Evolutionary conservation across 2,329 filamentous ascomycete species (phyloP), one percentile per base, ranked within the genome.

Genomic region (Thielaviopsis musarum): DNA sequence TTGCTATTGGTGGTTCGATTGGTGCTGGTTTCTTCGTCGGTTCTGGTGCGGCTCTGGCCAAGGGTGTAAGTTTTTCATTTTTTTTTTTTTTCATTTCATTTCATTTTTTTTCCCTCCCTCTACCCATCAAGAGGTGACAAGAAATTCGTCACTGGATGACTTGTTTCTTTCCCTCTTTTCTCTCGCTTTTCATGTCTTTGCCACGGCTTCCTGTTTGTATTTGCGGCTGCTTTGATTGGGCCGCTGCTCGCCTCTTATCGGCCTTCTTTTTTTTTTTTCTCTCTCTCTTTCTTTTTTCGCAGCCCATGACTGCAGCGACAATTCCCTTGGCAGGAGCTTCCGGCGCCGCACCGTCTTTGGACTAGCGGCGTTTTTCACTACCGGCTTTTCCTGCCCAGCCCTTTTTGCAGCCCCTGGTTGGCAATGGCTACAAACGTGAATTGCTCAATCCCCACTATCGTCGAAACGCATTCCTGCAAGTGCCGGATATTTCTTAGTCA

Each of bases 11-110:
- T 66, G 79, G 79, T 61, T 80, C 78, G 34, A 82, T 82, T 59
- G 79, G 79, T 68, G 79, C 79, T 67, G 79, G 79, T 71, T 80
- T 82, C 72, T 82, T 82, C 68, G 79, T 82, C 66, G 78, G 79
- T 65, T 80, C 78, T 41, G 79, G 79, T 64, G 67, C 70, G 64
- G 79, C 79, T 54, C 69, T 82, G n/a, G 66, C 66, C 63, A 74
- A 70, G 60, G 79, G 79, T 70, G 76, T 74, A 70, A 67, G 73
- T 70, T 51, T 41, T 49, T 17, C 21, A 15, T 9, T 56, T n/a
- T 9, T 26, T 22, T 19, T 26, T 19, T 9, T 56, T n/a, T 5
- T n/a, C n/a, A n/a, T n/a, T n/a, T n/a, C n/a, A n/a, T n/a, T n/a
- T n/a, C n/a, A n/a, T n/a, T n/a, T 12, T 34, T 26, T 26, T 5